Evolutionary conservation across 1,284 basidiomycete species (phyloP).

Genomic region (Ganoderma lucidum): DNA sequence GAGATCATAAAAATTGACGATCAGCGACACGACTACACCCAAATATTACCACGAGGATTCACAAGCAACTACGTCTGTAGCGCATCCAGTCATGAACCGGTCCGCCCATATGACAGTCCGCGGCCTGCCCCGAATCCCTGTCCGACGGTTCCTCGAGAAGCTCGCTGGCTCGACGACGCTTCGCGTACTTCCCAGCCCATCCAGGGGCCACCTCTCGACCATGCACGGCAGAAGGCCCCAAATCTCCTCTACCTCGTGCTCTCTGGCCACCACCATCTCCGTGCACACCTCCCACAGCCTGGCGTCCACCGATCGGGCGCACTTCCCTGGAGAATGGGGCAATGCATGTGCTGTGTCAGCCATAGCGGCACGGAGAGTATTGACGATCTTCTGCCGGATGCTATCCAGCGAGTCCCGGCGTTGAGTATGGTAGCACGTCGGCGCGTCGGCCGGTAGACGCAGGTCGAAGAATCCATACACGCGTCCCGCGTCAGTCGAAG

Average conservation of each 20-base stretch:
- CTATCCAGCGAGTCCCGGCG: not conserved
- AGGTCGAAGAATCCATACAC: not conserved
- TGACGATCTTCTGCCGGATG: not conserved
- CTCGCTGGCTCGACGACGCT: too few relatives aligned
- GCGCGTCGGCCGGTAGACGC: not conserved
- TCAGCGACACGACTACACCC: not conserved
- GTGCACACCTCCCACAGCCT: too few relatives aligned
- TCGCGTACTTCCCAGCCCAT: too few relatives aligned
- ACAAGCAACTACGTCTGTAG: not conserved
- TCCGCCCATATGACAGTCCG: too few relatives aligned
- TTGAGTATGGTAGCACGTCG: not conserved
- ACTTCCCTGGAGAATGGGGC: too few relatives aligned
- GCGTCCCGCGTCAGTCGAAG: not conserved
- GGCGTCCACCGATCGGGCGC: too few relatives aligned
- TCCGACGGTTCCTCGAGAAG: too few relatives aligned
- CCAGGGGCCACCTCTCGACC: too few relatives aligned
- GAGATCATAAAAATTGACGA: not conserved
- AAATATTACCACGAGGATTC: not conserved
- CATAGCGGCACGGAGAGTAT: not conserved
- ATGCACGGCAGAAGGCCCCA: too few relatives aligned
- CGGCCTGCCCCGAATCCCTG: too few relatives aligned
- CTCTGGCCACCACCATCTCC: too few relatives aligned
- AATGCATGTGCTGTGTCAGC: not conserved
- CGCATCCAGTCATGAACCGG: not conserved
- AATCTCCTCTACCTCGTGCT: too few relatives aligned